A percentile compares a stretch with the other conserved stretches of the same genome.
Conservation (phyloP, 2,329 filamentous ascomycete genomes). For the Phaeomoniella chlamydospora region DNA sequence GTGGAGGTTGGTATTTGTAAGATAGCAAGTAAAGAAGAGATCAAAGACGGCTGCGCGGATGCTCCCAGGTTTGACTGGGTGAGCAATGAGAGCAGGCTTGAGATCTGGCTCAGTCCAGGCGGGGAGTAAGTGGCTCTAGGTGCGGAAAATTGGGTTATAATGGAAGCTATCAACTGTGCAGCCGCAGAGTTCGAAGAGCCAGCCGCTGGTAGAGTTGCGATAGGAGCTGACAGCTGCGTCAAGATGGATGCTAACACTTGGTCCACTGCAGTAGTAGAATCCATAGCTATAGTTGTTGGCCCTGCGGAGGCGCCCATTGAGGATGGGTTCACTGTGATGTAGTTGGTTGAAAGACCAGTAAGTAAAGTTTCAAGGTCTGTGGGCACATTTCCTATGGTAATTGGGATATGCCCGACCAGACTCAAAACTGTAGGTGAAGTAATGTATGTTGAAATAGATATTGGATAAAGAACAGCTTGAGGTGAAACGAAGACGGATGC, state of each 20-base stretch:
- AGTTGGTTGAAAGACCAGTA: not conserved
- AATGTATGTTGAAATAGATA: not conserved
- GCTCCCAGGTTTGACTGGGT: not conserved
- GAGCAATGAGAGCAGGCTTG: not conserved
- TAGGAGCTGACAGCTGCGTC: not conserved
- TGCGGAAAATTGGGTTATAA: not conserved
- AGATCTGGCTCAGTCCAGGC: not conserved
- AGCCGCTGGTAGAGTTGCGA: not conserved
- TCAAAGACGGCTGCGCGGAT: not conserved
- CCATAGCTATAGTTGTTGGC: too few species aligned
- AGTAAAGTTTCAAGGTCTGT: not conserved
- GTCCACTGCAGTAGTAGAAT: too few species aligned
- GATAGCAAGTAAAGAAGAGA: not conserved
- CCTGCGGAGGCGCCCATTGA: not conserved
- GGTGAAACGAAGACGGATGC: not conserved
- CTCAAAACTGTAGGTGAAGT: not conserved
- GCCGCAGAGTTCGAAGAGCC: not conserved
- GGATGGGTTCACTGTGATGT: not conserved
- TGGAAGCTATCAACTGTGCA: not conserved
- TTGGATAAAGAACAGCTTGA: not conserved
- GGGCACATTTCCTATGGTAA: not conserved
- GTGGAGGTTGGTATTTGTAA: not conserved
- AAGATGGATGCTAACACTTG: not conserved
- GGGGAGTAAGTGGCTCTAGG: not conserved
- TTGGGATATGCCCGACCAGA: not conserved